Conservation (phyloP, 2,329 filamentous ascomycete genomes). For the Xylariaceae sp. region DNA sequence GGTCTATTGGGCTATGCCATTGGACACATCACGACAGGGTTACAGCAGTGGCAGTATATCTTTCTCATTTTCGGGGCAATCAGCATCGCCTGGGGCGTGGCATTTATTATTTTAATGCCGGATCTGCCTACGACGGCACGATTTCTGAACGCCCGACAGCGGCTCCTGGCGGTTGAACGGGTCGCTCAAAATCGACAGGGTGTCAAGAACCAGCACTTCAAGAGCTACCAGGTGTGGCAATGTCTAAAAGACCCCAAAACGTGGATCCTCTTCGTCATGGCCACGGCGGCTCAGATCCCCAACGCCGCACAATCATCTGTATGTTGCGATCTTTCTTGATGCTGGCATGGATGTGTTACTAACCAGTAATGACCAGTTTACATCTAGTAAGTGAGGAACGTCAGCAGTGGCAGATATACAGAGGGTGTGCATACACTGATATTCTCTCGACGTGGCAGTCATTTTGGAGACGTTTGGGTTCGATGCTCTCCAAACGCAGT, state of each 20-base stretch:
- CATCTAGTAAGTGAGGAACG: neutral
- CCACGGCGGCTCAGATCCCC: slow-evolving; percentile 51
- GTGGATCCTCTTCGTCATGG: slow-evolving; percentile 53
- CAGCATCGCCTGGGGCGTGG: slow-evolving; percentile 23
- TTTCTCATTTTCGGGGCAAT: slow-evolving; percentile 29
- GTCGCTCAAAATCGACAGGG: slow-evolving; percentile 26
- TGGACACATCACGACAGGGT: slow-evolving; percentile 26
- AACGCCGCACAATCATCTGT: slow-evolving; percentile 53
- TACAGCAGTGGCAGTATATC: slow-evolving; percentile 29
- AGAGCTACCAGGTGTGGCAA: slow-evolving; percentile 44
- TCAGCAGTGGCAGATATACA: neutral
- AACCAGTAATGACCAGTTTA: too few species aligned
- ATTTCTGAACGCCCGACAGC: slow-evolving; percentile 22
- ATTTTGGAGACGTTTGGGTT: slow-evolving; percentile 32
- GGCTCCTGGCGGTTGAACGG: slow-evolving; percentile 25
- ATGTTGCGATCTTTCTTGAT: neutral
- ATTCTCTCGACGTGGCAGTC: too few species aligned
- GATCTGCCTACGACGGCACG: slow-evolving; percentile 27
- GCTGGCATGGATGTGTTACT: too few species aligned
- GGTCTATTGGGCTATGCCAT: slow-evolving; percentile 29
- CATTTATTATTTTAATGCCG: slow-evolving; percentile 25
- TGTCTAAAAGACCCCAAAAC: slow-evolving; percentile 49
- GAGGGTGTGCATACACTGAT: slow-evolving; percentile 28
- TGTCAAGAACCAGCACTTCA: slow-evolving; percentile 38
- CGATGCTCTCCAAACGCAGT: slow-evolving; percentile 48